Evolutionary conservation across 176 grass and related monocot species (phyloP).

Genomic region (Triticum timopheevii): DNA sequence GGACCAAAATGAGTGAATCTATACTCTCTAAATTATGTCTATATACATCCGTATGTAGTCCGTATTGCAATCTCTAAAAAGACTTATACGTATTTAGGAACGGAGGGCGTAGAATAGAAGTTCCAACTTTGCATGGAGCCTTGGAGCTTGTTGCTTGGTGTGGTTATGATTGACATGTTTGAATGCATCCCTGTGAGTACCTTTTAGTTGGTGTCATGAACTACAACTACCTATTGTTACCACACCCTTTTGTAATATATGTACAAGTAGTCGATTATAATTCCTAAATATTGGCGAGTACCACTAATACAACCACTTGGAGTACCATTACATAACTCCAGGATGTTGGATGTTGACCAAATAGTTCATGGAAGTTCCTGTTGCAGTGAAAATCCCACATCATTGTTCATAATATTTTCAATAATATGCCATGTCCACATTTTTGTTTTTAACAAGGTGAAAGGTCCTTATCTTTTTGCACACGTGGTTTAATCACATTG

Average conservation of each 20-base stretch:
- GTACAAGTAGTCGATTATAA: not conserved
- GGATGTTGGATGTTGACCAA: not conserved
- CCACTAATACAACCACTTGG: not conserved
- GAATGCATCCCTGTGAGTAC: not conserved
- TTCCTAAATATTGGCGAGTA: not conserved
- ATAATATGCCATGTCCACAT: not conserved
- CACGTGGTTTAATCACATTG: not conserved
- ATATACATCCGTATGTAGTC: no score
- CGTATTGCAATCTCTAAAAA: no score
- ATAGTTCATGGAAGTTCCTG: not conserved
- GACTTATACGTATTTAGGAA: no score
- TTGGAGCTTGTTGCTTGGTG: not conserved
- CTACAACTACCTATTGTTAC: not conserved
- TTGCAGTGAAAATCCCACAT: not conserved
- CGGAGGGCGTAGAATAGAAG: not conserved
- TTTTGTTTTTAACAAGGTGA: conserved; percentile 1
- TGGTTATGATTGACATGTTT: not conserved
- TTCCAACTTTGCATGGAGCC: not conserved
- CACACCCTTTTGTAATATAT: not conserved
- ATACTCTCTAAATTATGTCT: no score
- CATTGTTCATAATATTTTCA: not conserved
- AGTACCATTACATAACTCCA: not conserved
- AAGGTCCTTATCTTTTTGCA: not conserved
- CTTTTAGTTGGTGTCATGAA: not conserved
- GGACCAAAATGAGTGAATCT: no score